A percentile compares a stretch with the other conserved stretches of the same genome.
Conservation (phyloP, 805 yeast genomes). For the Starmerella cellae region DNA sequence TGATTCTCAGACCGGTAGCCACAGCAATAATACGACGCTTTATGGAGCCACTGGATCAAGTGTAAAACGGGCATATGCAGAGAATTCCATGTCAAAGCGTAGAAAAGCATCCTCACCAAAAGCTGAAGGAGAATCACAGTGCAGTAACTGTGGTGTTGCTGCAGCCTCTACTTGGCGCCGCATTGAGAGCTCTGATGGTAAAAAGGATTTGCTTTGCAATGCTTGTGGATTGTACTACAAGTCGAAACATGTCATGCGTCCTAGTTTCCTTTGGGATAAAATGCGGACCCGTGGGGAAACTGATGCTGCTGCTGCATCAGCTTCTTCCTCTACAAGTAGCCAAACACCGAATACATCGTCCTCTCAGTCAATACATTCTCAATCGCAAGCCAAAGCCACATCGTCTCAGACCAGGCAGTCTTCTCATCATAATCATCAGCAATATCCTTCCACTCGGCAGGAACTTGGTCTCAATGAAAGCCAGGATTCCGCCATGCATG, state of each 20-base stretch:
- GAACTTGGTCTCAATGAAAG: not conserved
- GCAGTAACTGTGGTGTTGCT: constrained; percentile 20
- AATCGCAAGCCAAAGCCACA: not conserved
- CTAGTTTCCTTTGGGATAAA: constrained; percentile 24
- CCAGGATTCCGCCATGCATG: not conserved
- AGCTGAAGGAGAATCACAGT: constrained; percentile 9
- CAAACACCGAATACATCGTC: not conserved
- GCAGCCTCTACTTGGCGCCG: constrained; percentile 21
- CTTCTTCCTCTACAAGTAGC: not conserved
- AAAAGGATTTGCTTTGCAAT: constrained; percentile 19
- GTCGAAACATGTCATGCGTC: constrained; percentile 25
- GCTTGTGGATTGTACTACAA: constrained; percentile 28
- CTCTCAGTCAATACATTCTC: not conserved
- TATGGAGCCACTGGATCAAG: not conserved
- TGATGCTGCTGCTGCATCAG: not conserved
- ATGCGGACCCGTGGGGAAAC: constrained; percentile 5
- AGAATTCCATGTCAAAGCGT: constrained; percentile 4
- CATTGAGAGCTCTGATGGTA: constrained; percentile 8
- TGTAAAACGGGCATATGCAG: not conserved
- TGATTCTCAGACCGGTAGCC: not conserved
- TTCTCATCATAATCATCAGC: too few species aligned
- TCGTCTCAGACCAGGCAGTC: too few species aligned
- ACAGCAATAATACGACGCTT: not conserved
- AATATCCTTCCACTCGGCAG: not conserved
- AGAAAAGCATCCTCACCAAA: constrained; percentile 3